Conservation (phyloP, 164 flowering plant species). For the Buxus sempervirens region DNA sequence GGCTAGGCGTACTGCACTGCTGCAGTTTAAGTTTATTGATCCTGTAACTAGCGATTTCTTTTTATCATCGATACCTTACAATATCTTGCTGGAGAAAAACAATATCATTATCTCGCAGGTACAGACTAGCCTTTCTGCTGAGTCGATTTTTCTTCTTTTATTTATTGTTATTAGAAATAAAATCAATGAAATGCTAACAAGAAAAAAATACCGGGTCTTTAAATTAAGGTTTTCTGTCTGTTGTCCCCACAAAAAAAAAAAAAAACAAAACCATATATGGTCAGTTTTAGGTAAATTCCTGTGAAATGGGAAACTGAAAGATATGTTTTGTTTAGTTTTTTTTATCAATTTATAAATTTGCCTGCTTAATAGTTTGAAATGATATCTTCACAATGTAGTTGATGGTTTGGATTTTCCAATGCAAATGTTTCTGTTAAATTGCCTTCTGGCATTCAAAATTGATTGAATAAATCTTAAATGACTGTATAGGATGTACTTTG, state of each 20-base stretch:
- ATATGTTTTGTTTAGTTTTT: not conserved
- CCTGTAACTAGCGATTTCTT: conserved; percentile 25
- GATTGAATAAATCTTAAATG: too few relatives aligned
- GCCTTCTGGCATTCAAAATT: not conserved
- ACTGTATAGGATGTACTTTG: too few relatives aligned
- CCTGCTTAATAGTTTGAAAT: not conserved
- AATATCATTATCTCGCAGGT: conserved; percentile 48
- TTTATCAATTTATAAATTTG: not conserved
- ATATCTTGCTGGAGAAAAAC: conserved; percentile 39
- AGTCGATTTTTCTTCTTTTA: not conserved
- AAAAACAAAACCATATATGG: too few relatives aligned
- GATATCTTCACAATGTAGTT: not conserved
- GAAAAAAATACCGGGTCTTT: not conserved
- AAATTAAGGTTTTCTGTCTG: too few relatives aligned
- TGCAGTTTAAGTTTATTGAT: conserved; percentile 52
- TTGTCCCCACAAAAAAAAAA: too few relatives aligned
- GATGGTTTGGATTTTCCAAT: too few relatives aligned
- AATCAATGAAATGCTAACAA: not conserved
- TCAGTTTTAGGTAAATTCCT: not conserved
- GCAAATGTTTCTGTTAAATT: not conserved
- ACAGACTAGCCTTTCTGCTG: not conserved
- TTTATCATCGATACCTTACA: conserved; percentile 22
- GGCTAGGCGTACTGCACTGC: conserved; percentile 36
- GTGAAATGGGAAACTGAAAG: too few relatives aligned
- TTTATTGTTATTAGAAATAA: not conserved